phyloP scores from a whole-genome alignment of 225 moss, liverwort and hornwort genomes.

The Anthoceros angustus region DNA sequence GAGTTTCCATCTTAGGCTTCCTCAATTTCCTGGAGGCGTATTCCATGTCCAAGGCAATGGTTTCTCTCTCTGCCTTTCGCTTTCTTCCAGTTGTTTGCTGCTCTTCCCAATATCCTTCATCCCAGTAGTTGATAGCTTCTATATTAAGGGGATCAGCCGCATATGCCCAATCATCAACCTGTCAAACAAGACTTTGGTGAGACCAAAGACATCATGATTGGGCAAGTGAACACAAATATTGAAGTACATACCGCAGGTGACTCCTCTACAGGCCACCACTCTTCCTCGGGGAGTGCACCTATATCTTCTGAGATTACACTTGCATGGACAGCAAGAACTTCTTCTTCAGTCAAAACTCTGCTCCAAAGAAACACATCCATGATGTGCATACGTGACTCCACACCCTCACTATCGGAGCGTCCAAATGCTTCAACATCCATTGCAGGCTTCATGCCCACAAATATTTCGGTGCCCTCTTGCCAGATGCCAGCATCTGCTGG shows the following conservation, averaged over 20 bases:
- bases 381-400: conserved; percentile 95
- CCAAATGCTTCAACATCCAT: conserved; percentile 99
- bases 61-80: conserved; percentile 76
- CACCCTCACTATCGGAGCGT: conserved; percentile 96
- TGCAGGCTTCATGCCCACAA: conserved; percentile 91
- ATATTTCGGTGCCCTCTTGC: conserved; percentile 86
- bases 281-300: conserved; percentile 54
- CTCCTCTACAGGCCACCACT: conserved; percentile 93
- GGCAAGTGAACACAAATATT: conserved; percentile 9
- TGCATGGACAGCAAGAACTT: conserved; percentile 68
- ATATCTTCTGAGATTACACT: conserved; percentile 65
- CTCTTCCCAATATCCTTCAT: conserved; percentile 91
- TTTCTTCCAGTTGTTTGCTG: conserved; percentile 77
- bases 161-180: conserved; percentile 93
- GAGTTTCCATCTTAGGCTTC: conserved; percentile 74
- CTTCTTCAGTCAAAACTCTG: conserved; percentile 78
- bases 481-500: conserved; percentile 77
- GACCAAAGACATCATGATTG: neutral
- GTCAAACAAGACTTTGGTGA: neutral
- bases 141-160: conserved; percentile 43
- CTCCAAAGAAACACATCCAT: conserved; percentile 99
- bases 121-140: conserved; percentile 48
- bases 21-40: conserved; percentile 72
- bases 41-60: conserved; percentile 71
- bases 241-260: conserved; percentile 32